Percentiles rank a stretch among this genome's conserved stretches.
phyloP scores from a whole-genome alignment of 768 basidiomycete genomes.

The Rhodotorula taiwanensis region DNA sequence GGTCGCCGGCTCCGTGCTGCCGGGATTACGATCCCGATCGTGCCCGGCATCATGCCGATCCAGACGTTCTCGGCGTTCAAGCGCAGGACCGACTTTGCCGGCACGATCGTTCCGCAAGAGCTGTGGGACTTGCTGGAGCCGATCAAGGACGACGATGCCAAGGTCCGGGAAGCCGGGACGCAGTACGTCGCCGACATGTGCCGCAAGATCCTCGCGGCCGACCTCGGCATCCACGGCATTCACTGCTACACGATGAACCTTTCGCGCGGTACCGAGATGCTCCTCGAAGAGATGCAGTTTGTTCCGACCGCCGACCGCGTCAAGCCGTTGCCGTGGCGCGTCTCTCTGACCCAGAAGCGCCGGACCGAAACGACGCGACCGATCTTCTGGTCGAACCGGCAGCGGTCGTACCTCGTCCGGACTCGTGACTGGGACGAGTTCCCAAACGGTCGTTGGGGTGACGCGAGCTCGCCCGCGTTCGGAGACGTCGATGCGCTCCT shows the following conservation, averaged over 20 bases:
- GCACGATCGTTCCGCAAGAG: conserved; percentile 63
- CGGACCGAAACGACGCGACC: conserved; percentile 89
- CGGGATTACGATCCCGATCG: conserved; percentile 84
- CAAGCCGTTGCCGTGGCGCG: conserved; percentile 95
- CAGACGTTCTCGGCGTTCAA: conserved; percentile 91
- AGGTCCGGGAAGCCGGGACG: conserved; percentile 92
- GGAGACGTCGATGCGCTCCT: conserved; percentile 60
- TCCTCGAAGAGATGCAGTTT: conserved; percentile 82
- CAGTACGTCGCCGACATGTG: conserved; percentile 93
- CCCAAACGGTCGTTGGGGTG: conserved; percentile 91
- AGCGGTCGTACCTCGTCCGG: conserved; percentile 87
- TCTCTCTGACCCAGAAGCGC: conserved; percentile 85
- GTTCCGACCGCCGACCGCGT: conserved; percentile 82
- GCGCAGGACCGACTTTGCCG: conserved; percentile 80
- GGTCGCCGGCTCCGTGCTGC: conserved; percentile 52
- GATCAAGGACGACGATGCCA: conserved; percentile 84
- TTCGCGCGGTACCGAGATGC: conserved; percentile 89
- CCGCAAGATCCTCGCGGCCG: conserved; percentile 67
- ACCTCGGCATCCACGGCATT: conserved; percentile 75
- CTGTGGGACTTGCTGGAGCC: conserved; percentile 62
- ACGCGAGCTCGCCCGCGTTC: conserved; percentile 70
- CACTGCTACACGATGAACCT: conserved; percentile 98
- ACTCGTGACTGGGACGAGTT: conserved; percentile 97
- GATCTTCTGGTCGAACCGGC: conserved; percentile 97
- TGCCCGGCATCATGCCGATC: conserved; percentile 96